Evolutionary conservation across 345 rosid species (phyloP).

Genomic region (Arabidopsis arenosa): DNA sequence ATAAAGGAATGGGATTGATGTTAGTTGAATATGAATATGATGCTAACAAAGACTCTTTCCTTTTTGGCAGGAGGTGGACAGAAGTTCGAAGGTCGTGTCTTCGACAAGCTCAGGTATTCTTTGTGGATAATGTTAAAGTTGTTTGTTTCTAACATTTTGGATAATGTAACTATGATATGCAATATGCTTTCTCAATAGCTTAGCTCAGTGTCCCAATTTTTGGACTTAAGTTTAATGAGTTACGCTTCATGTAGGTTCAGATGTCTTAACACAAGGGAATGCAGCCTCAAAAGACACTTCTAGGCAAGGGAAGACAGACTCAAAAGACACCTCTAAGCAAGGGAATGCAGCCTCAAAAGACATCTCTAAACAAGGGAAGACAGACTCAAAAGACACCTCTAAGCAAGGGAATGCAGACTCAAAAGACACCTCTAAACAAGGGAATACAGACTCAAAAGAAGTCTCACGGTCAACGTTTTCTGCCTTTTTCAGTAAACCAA

Average conservation of each 20-base stretch:
- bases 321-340: not conserved
- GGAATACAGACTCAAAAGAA: conserved; percentile 44
- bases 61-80: conserved; percentile 56
- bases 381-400: conserved; percentile 30
- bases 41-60: not conserved
- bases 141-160: not conserved
- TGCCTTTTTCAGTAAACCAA: conserved; percentile 49
- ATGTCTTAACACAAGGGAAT: conserved; percentile 44
- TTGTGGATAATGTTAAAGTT: conserved; percentile 28
- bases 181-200: not conserved
- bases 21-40: not conserved
- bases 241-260: conserved; percentile 44
- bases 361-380: conserved; percentile 27
- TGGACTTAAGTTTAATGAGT: not conserved
- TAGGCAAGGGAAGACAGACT: too few species aligned
- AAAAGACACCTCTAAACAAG: conserved; percentile 41
- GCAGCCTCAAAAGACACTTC: too few species aligned
- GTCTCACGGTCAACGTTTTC: conserved; percentile 54
- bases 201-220: not conserved
- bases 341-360: not conserved
- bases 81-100: conserved; percentile 41
- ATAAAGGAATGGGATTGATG: not conserved
- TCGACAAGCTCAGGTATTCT: conserved; percentile 36
- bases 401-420: conserved; percentile 39
- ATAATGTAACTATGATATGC: not conserved